Percentiles rank a stretch among this genome's conserved stretches.
Evolutionary conservation across 768 basidiomycete genomes (phyloP).

Genomic region (Russula vinacea): DNA sequence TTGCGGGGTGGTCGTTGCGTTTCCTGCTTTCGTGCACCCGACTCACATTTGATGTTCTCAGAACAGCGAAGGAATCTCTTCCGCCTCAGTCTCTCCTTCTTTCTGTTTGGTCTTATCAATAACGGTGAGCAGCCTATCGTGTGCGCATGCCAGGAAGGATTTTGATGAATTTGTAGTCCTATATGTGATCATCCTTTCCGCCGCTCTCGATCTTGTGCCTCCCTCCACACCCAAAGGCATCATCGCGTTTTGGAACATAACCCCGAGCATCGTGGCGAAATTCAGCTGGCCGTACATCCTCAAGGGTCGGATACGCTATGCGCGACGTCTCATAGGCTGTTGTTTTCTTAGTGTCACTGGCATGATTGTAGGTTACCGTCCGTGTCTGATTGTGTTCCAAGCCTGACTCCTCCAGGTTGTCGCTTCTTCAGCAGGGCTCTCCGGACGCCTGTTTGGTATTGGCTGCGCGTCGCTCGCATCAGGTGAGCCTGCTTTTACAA

Average conservation of each 20-base stretch:
- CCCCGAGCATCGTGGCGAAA: slow-evolving; percentile 82
- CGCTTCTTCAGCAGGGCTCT: slow-evolving; percentile 24
- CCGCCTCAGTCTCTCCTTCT: slow-evolving; percentile 64
- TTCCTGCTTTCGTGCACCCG: not conserved
- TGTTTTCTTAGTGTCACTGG: slow-evolving; percentile 72
- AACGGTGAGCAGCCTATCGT: slow-evolving; percentile 54
- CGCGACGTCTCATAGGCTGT: slow-evolving; percentile 69
- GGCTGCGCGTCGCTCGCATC: slow-evolving; percentile 23
- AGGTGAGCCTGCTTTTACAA: slow-evolving; percentile 8
- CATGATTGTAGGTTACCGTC: slow-evolving; percentile 67
- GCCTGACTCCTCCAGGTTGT: slow-evolving; percentile 23
- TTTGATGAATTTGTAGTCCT: slow-evolving; percentile 51
- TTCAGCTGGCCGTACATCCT: slow-evolving; percentile 90
- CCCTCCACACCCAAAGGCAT: slow-evolving; percentile 91
- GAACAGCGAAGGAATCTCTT: slow-evolving; percentile 32
- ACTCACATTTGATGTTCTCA: slow-evolving; percentile 2
- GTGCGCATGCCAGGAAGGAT: slow-evolving; percentile 1
- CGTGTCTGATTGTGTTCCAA: too few relatives aligned
- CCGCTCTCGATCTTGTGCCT: slow-evolving; percentile 91
- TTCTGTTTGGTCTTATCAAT: slow-evolving; percentile 89
- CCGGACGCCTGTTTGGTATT: slow-evolving; percentile 27
- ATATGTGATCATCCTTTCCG: slow-evolving; percentile 95
- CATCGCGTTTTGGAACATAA: slow-evolving; percentile 93
- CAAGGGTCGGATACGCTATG: slow-evolving; percentile 82
- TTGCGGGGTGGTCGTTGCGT: not conserved